Conservation (phyloP, 1,284 basidiomycete species). For the Xanthoconium separans region DNA sequence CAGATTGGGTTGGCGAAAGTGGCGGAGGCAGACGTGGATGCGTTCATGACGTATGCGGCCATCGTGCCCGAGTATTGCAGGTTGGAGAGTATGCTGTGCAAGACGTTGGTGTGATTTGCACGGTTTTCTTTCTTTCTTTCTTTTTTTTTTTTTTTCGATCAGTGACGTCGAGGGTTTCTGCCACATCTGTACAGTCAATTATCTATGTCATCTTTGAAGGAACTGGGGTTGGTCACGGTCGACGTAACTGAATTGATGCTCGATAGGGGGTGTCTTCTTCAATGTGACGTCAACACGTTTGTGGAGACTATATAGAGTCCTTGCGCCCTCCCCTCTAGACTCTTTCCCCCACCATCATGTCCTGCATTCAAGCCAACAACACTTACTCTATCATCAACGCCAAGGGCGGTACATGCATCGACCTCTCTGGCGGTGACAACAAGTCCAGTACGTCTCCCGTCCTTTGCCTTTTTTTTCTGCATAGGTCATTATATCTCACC, state of each 20-base stretch:
- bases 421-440: conserved; percentile 54
- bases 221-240: not conserved
- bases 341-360: not conserved
- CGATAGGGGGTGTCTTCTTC: no score
- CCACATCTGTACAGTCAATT: no score
- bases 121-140: no score
- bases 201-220: no score
- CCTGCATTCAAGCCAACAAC: conserved; percentile 14
- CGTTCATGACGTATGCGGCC: conserved; percentile 79
- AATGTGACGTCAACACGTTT: no score
- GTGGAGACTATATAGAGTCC: not conserved
- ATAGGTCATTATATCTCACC: not conserved
- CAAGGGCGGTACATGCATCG: conserved; percentile 48
- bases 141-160: not conserved
- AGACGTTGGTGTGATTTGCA: conserved; percentile 48
- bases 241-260: no score
- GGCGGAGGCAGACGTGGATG: conserved; percentile 77
- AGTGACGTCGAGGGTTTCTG: not conserved
- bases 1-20: conserved; percentile 77
- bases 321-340: no score
- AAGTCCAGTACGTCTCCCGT: conserved; percentile 36
- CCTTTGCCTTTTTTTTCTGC: not conserved
- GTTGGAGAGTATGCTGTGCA: conserved; percentile 72
- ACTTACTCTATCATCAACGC: conserved; percentile 51
- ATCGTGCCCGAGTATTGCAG: conserved; percentile 81